A percentile compares a stretch with the other conserved stretches of the same genome.
These are phyloP conservation scores for Nakaseomyces bracarensis DNA, from an alignment of 1,139 yeast genomes.

Conservation along the genomic window DNA sequence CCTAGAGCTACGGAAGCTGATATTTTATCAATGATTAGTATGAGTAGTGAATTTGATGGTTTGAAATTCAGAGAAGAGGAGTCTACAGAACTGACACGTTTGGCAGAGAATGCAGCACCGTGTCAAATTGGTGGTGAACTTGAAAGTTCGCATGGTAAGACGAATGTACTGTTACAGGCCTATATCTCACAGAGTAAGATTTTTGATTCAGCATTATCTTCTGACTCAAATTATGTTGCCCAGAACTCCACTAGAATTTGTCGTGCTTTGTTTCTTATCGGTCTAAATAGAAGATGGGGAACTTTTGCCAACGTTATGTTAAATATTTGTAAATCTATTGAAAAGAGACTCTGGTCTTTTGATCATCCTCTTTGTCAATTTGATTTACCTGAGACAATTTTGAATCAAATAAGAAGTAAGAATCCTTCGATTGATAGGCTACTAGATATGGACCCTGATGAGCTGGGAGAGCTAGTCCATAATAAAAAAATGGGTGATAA, in stretches of 20 bases:
- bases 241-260: slow-evolving; percentile 92
- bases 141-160: slow-evolving; percentile 75
- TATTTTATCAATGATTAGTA: slow-evolving; percentile 77
- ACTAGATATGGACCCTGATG: slow-evolving; percentile 65
- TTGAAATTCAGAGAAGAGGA: slow-evolving; percentile 88
- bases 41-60: slow-evolving; percentile 91
- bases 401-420: slow-evolving; percentile 54
- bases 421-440: slow-evolving; percentile 63
- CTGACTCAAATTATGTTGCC: slow-evolving; percentile 89
- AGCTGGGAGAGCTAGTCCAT: slow-evolving; percentile 84
- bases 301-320: slow-evolving; percentile 63
- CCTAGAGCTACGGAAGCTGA: slow-evolving; percentile 91
- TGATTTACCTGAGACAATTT: slow-evolving; percentile 61
- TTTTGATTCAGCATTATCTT: slow-evolving; percentile 69
- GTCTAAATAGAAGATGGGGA: slow-evolving; percentile 88
- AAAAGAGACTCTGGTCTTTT: slow-evolving; percentile 77
- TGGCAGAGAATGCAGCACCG: slow-evolving; percentile 55
- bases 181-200: slow-evolving; percentile 69
- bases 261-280: slow-evolving; percentile 79
- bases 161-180: slow-evolving; percentile 80
- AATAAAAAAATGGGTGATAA: slow-evolving; percentile 64
- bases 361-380: slow-evolving; percentile 88
- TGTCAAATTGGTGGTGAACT: slow-evolving; percentile 79
- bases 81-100: slow-evolving; percentile 53
- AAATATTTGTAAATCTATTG: slow-evolving; percentile 78